Evolutionary conservation across 192 early-diverging fungal genomes (phyloP).

Genomic region (Chytriomyces confervae): DNA sequence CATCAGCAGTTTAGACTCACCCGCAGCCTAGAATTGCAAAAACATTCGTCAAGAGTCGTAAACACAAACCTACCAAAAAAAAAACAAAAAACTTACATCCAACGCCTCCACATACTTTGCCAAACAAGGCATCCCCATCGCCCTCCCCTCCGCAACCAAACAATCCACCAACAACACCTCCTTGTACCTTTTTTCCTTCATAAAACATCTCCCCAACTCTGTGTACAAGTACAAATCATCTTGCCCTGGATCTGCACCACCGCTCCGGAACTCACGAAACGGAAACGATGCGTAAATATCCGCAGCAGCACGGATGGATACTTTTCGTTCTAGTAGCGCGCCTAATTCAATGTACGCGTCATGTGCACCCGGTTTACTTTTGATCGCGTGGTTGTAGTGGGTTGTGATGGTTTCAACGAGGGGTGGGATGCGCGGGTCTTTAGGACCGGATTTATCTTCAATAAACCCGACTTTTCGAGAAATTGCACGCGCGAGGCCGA

Average conservation of each 20-base stretch:
- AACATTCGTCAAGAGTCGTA: too few species aligned
- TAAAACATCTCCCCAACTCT: constrained; percentile 53
- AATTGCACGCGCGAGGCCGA: constrained; percentile 41
- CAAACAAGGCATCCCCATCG: constrained; percentile 43
- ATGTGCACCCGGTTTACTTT: constrained; percentile 32
- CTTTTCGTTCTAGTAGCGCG: constrained; percentile 43
- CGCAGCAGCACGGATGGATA: constrained; percentile 28
- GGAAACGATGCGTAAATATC: constrained; percentile 49
- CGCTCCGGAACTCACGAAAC: constrained; percentile 24
- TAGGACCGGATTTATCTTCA: constrained; percentile 11
- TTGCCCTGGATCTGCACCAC: constrained; percentile 18
- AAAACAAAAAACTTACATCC: constrained; percentile 34
- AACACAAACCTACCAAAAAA: too few species aligned
- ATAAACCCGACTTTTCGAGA: constrained; percentile 30
- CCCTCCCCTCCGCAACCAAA: constrained; percentile 52
- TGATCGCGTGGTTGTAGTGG: constrained; percentile 36
- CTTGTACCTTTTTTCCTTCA: constrained; percentile 58
- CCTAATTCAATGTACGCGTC: constrained; percentile 61
- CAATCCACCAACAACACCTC: constrained; percentile 43
- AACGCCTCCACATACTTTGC: constrained; percentile 53
- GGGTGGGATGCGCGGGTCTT: not conserved
- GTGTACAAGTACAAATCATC: constrained; percentile 55
- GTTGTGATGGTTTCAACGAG: not conserved
- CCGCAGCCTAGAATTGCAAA: constrained; percentile 10
- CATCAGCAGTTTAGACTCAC: too few species aligned